phyloP scores from a whole-genome alignment of 2,329 filamentous ascomycete species.

The Myrmaecium sp. region DNA sequence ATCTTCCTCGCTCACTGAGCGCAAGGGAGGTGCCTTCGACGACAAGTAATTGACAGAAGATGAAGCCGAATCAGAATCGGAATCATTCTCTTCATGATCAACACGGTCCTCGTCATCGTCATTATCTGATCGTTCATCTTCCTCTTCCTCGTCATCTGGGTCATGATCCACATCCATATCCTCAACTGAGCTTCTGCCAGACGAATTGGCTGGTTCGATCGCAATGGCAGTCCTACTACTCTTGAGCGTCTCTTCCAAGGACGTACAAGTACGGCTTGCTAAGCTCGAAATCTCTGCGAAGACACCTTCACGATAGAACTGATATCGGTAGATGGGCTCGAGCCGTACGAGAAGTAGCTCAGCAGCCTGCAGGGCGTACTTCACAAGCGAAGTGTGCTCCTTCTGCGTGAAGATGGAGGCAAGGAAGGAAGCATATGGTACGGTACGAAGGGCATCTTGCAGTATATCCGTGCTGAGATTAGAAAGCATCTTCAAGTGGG shows the following conservation, averaged over 20 bases:
- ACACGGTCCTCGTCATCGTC: slow-evolving; percentile 29
- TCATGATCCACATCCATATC: slow-evolving; percentile 24
- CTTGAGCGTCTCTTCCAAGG: slow-evolving; percentile 12
- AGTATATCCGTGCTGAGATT: slow-evolving; percentile 79
- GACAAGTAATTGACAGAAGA: slow-evolving; percentile 23
- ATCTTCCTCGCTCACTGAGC: slow-evolving; percentile 51
- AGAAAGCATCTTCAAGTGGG: slow-evolving; percentile 96
- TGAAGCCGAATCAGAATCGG: slow-evolving; percentile 48
- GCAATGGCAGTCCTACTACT: slow-evolving; percentile 10
- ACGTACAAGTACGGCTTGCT: slow-evolving; percentile 33
- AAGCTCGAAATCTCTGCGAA: slow-evolving; percentile 80
- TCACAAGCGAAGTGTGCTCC: slow-evolving; percentile 76
- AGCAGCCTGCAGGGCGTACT: slow-evolving; percentile 73
- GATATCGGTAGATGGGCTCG: slow-evolving; percentile 79
- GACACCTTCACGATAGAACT: slow-evolving; percentile 93
- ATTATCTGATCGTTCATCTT: slow-evolving; percentile 36
- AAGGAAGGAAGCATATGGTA: slow-evolving; percentile 89
- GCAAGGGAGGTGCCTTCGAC: too few species aligned
- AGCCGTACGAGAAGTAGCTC: slow-evolving; percentile 74
- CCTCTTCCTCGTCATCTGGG: slow-evolving; percentile 34
- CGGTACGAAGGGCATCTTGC: slow-evolving; percentile 66
- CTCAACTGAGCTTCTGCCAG: slow-evolving; percentile 10
- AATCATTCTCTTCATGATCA: slow-evolving; percentile 38
- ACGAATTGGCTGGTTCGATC: slow-evolving; percentile 11
- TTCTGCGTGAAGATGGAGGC: slow-evolving; percentile 91